Evolutionary conservation across 23 red algal species (phyloP), one percentile per base, ranked within the genome.

Genomic region (Cyanidium caldarium): DNA sequence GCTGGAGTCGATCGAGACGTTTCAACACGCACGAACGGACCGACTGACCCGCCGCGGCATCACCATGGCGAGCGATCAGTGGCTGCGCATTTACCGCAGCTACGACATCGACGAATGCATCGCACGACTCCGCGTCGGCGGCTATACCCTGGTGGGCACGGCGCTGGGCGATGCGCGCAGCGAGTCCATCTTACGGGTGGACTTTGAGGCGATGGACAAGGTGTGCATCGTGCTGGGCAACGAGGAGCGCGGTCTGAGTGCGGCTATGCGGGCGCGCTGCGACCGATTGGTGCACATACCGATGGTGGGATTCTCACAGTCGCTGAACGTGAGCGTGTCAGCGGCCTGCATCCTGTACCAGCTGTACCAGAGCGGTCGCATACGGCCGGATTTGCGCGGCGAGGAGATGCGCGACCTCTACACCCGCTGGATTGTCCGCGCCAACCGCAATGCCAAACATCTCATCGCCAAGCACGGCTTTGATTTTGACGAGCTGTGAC

Each of bases 221-320:
- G 57, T 94, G 28, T 94, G 88, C 69, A 21, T 94, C 33, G 73
- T 94, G 66, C 73, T 94, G 41, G 88, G 88, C 35, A 94, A 94
- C 57, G 88, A 94, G 66, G 81, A 94, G 78, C 46, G 88, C 58
- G 88, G 88, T 2, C 35, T 94, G 58, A 81, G 75, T 38, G 73
- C 46, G 29, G 88, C 77, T 20, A 44, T 94, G 35, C 72, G 72
- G 42, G 57, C 81, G 28, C 68, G 65, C 44, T 75, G 80, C 25
- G 88, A 94, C 34, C 35, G 75, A 31, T 81, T 85, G 40, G 72
- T 86, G 10, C 84, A 86, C 36, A 72, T 94, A 33, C 88, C 88
- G 10, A 94, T 94, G 80, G 10, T 69, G 5, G 88, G 88, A 0
- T 86, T 94, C 34, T 82, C 88, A 2, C 88, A 94, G 45, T 82